Base-by-base conservation (phyloP, 2,329 filamentous ascomycete species). In the Paracamarosporium sp. region DNA sequence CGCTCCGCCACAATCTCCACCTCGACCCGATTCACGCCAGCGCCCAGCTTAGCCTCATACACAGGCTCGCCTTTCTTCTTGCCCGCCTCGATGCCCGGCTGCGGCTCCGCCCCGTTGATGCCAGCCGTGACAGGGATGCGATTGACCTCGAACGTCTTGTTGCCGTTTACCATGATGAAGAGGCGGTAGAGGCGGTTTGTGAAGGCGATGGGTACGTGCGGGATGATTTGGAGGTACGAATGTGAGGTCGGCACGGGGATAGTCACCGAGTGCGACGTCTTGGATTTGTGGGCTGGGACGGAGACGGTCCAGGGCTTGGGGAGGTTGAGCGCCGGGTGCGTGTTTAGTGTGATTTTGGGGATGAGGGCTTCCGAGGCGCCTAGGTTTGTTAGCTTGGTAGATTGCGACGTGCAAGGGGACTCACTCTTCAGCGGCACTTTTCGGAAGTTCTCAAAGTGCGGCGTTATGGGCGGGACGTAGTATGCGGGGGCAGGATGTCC, bases 21-120 rank as follows among this genome's bases (percentile, higher is more conserved):
- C 66, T 93, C 90, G 50, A 97, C 85, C 44, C 88, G 85, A 65
- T 95, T 96, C 50, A 92, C 83, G 6, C 92, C 92, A 1, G 85
- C 84, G 25, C 86, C 83, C 27, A 97, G 79, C 50, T 85, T 85
- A 7, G 88, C 84, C 66, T 97, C 93, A 66, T 92, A 97, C 0
- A 90, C 79, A n/a, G 89, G 88, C 86, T 86, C 57, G 82, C 81
- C 45, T 77, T 82, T 65, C 50, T 80, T 78, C 43, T 84, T 78
- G 22, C 69, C 71, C 6, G 65, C 66, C 46, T 75, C 72, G 43
- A 64, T 65, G 22, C 68, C 65, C 1, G 66, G 55, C 3, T 61
- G 62, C 4, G 63, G 63, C 15, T 52, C 61, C 15, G 59, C 43
- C 22, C 71, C 72, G 35, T 76, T 74, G 57, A 76, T 73, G 8